phyloP scores from a whole-genome alignment of 2,329 filamentous ascomycete species.

The Macrophomina phaseolina region DNA sequence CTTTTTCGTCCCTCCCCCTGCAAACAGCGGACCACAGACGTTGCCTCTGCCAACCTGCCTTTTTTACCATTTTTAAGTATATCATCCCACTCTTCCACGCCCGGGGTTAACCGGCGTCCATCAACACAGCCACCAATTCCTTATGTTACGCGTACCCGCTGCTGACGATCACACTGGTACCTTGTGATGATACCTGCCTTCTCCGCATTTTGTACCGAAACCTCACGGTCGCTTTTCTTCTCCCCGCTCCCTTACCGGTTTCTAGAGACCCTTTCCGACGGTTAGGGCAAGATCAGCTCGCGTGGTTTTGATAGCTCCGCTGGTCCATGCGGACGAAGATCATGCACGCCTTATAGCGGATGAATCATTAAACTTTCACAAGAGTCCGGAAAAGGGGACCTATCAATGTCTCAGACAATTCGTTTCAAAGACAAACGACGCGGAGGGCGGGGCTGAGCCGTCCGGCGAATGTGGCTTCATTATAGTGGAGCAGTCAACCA shows the following conservation, averaged over 20 bases:
- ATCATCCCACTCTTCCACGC: too few species aligned
- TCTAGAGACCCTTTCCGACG: neutral
- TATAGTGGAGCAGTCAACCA: neutral
- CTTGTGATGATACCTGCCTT: slow-evolving; percentile 10
- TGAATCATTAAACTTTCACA: slow-evolving; percentile 16
- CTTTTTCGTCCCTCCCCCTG: neutral
- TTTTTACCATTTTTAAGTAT: neutral
- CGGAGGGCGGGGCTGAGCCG: neutral
- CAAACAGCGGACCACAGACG: too few species aligned
- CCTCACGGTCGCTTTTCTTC: neutral
- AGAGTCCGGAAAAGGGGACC: slow-evolving; percentile 5
- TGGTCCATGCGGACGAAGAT: slow-evolving; percentile 21
- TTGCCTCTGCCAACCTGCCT: neutral
- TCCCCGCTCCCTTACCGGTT: neutral
- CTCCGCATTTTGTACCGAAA: slow-evolving; percentile 1
- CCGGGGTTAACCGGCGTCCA: neutral
- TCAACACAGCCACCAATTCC: neutral
- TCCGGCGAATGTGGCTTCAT: neutral
- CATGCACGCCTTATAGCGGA: slow-evolving; percentile 17
- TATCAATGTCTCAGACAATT: neutral
- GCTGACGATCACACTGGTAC: slow-evolving; percentile 1
- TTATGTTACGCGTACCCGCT: slow-evolving; percentile 6
- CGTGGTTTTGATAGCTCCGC: slow-evolving; percentile 6
- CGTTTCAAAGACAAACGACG: neutral
- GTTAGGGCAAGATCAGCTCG: slow-evolving; percentile 10